Evolutionary conservation across 306 rosid species (phyloP).

Genomic region (Trichosanthes truncata): DNA sequence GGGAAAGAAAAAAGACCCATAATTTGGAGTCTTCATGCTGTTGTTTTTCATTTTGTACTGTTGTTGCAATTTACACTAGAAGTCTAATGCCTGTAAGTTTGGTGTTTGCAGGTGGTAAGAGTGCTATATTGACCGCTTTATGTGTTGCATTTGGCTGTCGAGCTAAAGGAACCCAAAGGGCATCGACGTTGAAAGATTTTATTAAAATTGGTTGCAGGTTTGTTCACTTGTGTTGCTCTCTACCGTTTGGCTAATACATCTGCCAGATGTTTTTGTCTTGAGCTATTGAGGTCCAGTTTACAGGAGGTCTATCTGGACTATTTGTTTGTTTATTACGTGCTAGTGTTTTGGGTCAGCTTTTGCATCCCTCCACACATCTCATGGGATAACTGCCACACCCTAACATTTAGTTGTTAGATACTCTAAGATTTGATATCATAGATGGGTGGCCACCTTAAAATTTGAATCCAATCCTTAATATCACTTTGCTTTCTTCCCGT

Average conservation of each 20-base stretch:
- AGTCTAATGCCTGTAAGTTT: neutral
- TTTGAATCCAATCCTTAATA: neutral
- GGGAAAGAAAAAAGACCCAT: neutral
- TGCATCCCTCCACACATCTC: neutral
- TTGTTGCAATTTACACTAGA: neutral
- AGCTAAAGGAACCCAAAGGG: conserved; percentile 86
- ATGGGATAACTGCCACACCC: neutral
- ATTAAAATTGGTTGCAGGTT: conserved; percentile 83
- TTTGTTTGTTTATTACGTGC: neutral
- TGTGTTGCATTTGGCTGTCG: conserved; percentile 92
- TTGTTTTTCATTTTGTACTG: neutral
- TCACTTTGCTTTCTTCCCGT: neutral
- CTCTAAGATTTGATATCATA: neutral
- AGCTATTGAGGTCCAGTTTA: neutral
- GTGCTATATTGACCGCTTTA: conserved; percentile 78
- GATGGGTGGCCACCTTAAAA: neutral
- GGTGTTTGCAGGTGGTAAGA: conserved; percentile 71
- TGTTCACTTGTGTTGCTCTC: neutral
- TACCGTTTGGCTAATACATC: neutral
- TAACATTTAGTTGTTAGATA: neutral
- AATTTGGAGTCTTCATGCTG: neutral
- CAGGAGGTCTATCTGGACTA: neutral
- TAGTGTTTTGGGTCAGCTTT: neutral
- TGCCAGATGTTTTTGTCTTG: neutral
- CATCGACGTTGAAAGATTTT: conserved; percentile 64